A percentile compares a stretch with the other conserved stretches of the same genome.
phyloP scores from a whole-genome alignment of 305 asterid genomes.

The Fraxinus sp. region DNA sequence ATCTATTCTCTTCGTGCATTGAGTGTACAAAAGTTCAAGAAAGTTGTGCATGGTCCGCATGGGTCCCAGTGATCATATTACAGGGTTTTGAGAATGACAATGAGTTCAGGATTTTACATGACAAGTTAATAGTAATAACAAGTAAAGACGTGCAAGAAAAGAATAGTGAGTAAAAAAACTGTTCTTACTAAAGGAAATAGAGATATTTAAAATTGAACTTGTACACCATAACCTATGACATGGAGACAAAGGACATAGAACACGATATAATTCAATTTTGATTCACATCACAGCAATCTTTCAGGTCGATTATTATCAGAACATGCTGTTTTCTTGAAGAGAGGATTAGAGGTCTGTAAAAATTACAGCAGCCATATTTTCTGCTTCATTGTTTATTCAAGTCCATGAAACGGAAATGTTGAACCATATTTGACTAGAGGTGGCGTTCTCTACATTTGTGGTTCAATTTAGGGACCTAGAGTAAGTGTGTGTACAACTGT shows the following conservation, averaged over 20 bases:
- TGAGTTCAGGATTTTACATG: conserved; percentile 20
- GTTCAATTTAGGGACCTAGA: background rate
- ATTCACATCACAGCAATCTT: background rate
- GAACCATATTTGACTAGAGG: background rate
- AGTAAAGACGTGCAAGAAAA: conserved; percentile 11
- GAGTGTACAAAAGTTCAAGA: background rate
- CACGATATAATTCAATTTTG: background rate
- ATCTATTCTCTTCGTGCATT: background rate
- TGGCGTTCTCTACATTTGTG: background rate
- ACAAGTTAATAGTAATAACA: conserved; percentile 10
- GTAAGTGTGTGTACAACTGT: background rate
- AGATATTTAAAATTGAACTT: conserved; percentile 18
- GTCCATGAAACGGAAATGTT: background rate
- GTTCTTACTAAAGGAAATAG: background rate
- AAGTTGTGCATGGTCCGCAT: background rate
- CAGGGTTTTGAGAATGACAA: conserved; percentile 18
- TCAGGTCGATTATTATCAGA: background rate
- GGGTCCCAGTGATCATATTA: conserved; percentile 12
- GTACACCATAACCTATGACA: background rate
- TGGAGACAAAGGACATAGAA: background rate
- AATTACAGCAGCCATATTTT: background rate
- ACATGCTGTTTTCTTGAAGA: conserved; percentile 12
- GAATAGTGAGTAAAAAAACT: background rate
- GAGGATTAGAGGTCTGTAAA: background rate
- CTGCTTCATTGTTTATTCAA: background rate